Evolutionary conservation across 2,329 filamentous ascomycete genomes (phyloP).

Genomic region (Botryosphaeria dothidea): DNA sequence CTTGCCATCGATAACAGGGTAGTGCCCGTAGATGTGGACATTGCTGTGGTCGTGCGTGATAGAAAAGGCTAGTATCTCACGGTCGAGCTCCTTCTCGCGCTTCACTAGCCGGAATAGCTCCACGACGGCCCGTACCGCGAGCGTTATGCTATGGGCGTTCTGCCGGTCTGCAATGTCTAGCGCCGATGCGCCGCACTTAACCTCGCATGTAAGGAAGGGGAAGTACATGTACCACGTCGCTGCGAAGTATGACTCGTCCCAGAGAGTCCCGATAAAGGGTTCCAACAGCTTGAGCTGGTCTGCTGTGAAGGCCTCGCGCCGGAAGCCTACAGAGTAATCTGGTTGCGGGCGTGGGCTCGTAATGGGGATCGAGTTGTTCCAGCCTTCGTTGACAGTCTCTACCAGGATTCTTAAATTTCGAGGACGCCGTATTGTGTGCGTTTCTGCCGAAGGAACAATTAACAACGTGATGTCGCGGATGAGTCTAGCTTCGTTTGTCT

Average conservation of each 20-base stretch:
- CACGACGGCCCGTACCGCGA: background rate
- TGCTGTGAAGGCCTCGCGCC: background rate
- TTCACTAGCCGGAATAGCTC: background rate
- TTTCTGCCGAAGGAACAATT: constrained; percentile 14
- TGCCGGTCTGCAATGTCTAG: constrained; percentile 27
- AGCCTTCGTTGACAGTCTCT: constrained; percentile 47
- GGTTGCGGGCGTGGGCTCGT: background rate
- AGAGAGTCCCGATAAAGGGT: background rate
- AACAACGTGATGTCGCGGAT: constrained; percentile 8
- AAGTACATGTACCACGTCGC: background rate
- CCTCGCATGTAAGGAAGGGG: constrained; percentile 26
- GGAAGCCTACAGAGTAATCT: background rate
- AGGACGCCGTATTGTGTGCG: background rate
- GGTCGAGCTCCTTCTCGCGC: background rate
- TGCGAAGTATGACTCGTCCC: constrained; percentile 20
- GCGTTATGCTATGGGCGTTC: constrained; percentile 23
- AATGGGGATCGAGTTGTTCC: constrained; percentile 41
- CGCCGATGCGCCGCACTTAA: constrained; percentile 23
- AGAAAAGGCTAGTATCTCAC: background rate
- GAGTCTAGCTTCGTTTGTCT: background rate
- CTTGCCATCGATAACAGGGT: constrained; percentile 17
- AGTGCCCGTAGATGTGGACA: constrained; percentile 20
- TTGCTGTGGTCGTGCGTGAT: constrained; percentile 6
- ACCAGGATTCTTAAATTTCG: constrained; percentile 28
- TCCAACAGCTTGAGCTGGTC: constrained; percentile 28